Evolutionary conservation across 1,139 yeast species (phyloP).

Genomic region (Groenewaldozyma auringiensis): DNA sequence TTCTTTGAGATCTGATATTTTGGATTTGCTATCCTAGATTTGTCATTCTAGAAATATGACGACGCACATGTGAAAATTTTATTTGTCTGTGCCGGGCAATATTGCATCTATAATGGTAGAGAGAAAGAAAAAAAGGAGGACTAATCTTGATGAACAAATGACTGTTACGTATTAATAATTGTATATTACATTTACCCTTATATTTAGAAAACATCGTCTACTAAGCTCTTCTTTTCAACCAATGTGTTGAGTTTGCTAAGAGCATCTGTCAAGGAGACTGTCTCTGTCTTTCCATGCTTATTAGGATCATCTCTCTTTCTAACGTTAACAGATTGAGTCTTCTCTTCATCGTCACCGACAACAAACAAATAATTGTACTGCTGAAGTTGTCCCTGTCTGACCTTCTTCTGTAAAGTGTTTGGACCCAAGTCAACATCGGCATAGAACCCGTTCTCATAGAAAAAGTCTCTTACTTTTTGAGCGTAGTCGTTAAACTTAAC

Average conservation of each 20-base stretch:
- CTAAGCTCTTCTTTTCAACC: conserved; percentile 15
- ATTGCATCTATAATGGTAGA: too few relatives aligned
- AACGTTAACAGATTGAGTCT: conserved; percentile 70
- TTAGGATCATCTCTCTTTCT: conserved; percentile 89
- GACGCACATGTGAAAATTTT: too few relatives aligned
- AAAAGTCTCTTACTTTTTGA: conserved; percentile 58
- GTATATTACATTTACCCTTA: too few relatives aligned
- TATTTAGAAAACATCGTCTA: conserved; percentile 14
- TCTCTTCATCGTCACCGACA: conserved; percentile 91
- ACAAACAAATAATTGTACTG: conserved; percentile 91
- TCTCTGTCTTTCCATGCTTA: conserved; percentile 82
- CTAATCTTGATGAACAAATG: too few relatives aligned
- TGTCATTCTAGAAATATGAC: too few relatives aligned
- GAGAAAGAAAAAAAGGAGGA: too few relatives aligned
- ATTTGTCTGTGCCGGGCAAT: too few relatives aligned
- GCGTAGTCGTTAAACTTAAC: conserved; percentile 88
- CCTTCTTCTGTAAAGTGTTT: conserved; percentile 93
- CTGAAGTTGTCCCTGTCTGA: conserved; percentile 87
- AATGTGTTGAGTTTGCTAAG: conserved; percentile 50
- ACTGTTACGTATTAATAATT: too few relatives aligned
- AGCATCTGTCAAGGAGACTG: conserved; percentile 62
- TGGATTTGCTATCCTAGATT: conserved; percentile 6
- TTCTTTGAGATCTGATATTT: conserved; percentile 7
- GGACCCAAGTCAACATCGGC: conserved; percentile 91
- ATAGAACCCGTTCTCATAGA: conserved; percentile 66